A percentile compares a stretch with the other conserved stretches of the same genome.
phyloP scores from a whole-genome alignment of 805 yeast genomes.

The Starmerella vaccinii region DNA sequence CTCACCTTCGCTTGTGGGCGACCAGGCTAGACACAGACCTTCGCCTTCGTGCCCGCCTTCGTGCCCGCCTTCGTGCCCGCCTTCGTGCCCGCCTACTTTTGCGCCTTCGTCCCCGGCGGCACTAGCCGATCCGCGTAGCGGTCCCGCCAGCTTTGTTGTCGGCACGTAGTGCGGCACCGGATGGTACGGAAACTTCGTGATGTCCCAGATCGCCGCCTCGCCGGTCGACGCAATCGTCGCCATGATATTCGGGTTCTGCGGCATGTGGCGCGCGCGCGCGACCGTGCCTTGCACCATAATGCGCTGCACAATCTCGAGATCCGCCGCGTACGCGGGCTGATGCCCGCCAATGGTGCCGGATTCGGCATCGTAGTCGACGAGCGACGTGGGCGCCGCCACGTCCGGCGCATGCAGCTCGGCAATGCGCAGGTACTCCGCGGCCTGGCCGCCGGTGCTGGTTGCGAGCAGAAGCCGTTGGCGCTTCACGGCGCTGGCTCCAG shows the following conservation, averaged over 20 bases:
- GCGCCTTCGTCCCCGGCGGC: slow-evolving; percentile 23
- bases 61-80: slow-evolving; percentile 23
- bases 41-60: slow-evolving; percentile 32
- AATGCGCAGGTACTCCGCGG: slow-evolving; percentile 39
- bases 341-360: slow-evolving; percentile 31
- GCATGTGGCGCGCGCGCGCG: slow-evolving; percentile 62
- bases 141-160: slow-evolving; percentile 41
- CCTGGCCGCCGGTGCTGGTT: slow-evolving; percentile 52
- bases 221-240: slow-evolving; percentile 65
- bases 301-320: slow-evolving; percentile 42
- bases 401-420: slow-evolving; percentile 30
- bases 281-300: slow-evolving; percentile 65
- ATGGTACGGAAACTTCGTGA: slow-evolving; percentile 65
- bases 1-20: slow-evolving; percentile 50
- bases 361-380: slow-evolving; percentile 34
- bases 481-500: slow-evolving; percentile 29
- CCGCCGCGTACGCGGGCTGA: slow-evolving; percentile 28
- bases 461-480: slow-evolving; percentile 41
- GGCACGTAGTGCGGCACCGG: slow-evolving; percentile 37
- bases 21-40: slow-evolving; percentile 65
- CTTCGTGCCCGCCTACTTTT: slow-evolving; percentile 21
- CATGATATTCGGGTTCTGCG: slow-evolving; percentile 76
- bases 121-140: background rate
- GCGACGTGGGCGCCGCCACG: slow-evolving; percentile 15
- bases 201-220: slow-evolving; percentile 55